These are phyloP conservation scores for Linum usitatissimum DNA, from an alignment of 345 rosid genomes.

Conservation along the genomic window DNA sequence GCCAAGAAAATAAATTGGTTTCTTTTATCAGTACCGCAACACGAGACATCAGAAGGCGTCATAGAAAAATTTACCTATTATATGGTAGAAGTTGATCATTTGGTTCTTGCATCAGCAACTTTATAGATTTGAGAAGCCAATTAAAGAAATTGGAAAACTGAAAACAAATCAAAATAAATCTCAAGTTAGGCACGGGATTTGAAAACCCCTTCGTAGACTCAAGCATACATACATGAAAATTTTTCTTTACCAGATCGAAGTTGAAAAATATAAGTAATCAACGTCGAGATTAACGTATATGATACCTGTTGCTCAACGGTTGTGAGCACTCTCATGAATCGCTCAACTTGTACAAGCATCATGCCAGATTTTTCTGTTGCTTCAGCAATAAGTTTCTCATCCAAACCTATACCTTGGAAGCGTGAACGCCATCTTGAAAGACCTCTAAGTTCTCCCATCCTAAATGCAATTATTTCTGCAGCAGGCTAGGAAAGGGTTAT, in stretches of 20 bases:
- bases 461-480: slow-evolving; percentile 83
- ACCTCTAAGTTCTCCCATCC: slow-evolving; percentile 90
- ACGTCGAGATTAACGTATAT: slow-evolving; percentile 1
- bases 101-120: slow-evolving; percentile 80
- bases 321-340: slow-evolving; percentile 71
- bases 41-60: slow-evolving; percentile 10
- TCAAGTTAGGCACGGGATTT: slow-evolving; percentile 9
- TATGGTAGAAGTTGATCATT: slow-evolving; percentile 66
- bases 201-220: not conserved
- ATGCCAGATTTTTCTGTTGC: slow-evolving; percentile 76
- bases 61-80: slow-evolving; percentile 64
- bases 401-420: slow-evolving; percentile 62
- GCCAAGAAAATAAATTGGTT: slow-evolving; percentile 26
- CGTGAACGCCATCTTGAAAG: slow-evolving; percentile 91
- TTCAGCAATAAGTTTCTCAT: slow-evolving; percentile 49
- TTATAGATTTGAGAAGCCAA: slow-evolving; percentile 84
- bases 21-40: slow-evolving; percentile 12
- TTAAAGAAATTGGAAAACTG: slow-evolving; percentile 88
- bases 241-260: not conserved
- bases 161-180: slow-evolving; percentile 13
- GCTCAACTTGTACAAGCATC: slow-evolving; percentile 71
- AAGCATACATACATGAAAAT: not conserved
- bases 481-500: slow-evolving; percentile 62
- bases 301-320: slow-evolving; percentile 75
- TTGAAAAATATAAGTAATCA: not conserved